Conservation (phyloP, 1,284 basidiomycete genomes). For the Cutaneotrichosporon cutaneum region DNA sequence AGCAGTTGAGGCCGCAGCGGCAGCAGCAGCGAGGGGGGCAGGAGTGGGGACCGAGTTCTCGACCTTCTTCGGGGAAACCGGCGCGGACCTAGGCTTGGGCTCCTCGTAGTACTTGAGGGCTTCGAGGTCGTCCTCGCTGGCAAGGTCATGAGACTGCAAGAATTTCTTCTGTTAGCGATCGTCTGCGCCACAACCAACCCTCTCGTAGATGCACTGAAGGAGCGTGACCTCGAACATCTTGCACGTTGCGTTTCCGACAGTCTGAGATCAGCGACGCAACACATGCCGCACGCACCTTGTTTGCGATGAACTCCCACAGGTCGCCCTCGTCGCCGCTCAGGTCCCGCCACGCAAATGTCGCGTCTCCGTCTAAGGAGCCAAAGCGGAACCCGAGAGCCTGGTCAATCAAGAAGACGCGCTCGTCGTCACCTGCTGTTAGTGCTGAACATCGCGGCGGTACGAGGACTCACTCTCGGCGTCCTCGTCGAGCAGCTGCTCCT, state of each 20-base stretch:
- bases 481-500: slow-evolving; percentile 88
- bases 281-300: slow-evolving; percentile 35
- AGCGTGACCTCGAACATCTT: slow-evolving; percentile 87
- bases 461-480: slow-evolving; percentile 82
- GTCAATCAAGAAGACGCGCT: slow-evolving; percentile 86
- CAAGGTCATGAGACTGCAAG: slow-evolving; percentile 67
- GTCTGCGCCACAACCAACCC: slow-evolving; percentile 37
- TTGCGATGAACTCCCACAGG: slow-evolving; percentile 53
- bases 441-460: neutral
- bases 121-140: slow-evolving; percentile 66
- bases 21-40: neutral
- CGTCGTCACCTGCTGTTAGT: slow-evolving; percentile 70
- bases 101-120: slow-evolving; percentile 62
- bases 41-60: neutral
- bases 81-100: slow-evolving; percentile 7
- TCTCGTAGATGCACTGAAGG: slow-evolving; percentile 89
- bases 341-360: slow-evolving; percentile 85
- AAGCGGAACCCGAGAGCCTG: slow-evolving; percentile 80
- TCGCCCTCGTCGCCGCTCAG: slow-evolving; percentile 57
- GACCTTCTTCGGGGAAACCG: slow-evolving; percentile 12
- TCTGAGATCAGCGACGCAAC: slow-evolving; percentile 62
- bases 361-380: slow-evolving; percentile 72
- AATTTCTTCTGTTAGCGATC: slow-evolving; percentile 62
- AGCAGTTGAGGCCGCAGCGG: slow-evolving; percentile 5
- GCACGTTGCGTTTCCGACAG: slow-evolving; percentile 77